Evolutionary conservation across 2,329 filamentous ascomycete genomes (phyloP), one percentile per base, ranked within the genome.

Genomic region (Lachnellula willkommii): DNA sequence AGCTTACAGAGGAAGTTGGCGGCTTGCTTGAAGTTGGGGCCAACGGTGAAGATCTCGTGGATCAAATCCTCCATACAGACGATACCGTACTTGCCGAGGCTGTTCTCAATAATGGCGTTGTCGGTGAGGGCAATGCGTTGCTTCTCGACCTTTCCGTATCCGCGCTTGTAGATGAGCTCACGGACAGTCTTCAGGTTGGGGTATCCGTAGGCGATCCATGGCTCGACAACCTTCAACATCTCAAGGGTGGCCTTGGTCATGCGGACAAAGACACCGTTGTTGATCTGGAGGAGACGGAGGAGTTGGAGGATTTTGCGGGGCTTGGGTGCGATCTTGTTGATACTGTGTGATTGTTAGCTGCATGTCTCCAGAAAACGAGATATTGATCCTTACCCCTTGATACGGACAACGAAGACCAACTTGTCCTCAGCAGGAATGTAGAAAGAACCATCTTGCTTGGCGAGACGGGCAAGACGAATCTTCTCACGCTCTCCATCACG

Each of bases 281-380:
- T 99, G 89, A 99, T 99, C 84, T 99, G 94, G 72, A 99, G 88
- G 67, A 99, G 90, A 83, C 94, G 93, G 76, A 99, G 92, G 61
- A 99, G 90, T 82, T 99, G 94, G 71, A 99, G 87, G 74, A 96
- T 97, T 88, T 99, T 99, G 84, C 94, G 92, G 79, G 95, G 95
- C 89, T 99, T 97, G 71, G 94, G 94, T 75, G 95, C 87, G 72
- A 99, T 97, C 89, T 99, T 99, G 90, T 97, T 97, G 91, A 99
- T 97, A 95, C 93, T 87, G 63, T 47, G 50, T 12, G n/a, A 28
- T 3, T 53, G 49, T 68, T 48, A 64, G 58, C 5, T 36, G 8
- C 36, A 43, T 63, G 50, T 22, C 9, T 20, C 65, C 56, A 9
- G 39, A 43, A 37, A 5, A 4, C 14, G 35, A 42, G 35, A 43